phyloP scores from a whole-genome alignment of 176 grass and related monocot species.

The Leersia perrieri region DNA sequence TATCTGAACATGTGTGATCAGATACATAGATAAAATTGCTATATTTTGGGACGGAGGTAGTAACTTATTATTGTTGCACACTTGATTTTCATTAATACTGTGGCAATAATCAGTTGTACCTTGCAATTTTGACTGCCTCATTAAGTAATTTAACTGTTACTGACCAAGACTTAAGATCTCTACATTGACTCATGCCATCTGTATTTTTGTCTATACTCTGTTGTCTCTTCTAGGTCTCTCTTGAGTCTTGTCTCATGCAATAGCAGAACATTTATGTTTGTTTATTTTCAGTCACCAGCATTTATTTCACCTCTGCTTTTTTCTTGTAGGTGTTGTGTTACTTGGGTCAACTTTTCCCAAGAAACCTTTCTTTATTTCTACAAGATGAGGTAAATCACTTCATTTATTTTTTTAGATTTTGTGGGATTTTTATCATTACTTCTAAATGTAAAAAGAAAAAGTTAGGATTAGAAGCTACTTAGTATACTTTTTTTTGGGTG shows the following conservation, averaged over 20 bases:
- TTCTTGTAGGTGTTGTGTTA: constrained; percentile 77
- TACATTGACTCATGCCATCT: neutral
- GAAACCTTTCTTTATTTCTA: constrained; percentile 87
- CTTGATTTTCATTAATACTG: constrained; percentile 5
- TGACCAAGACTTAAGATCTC: constrained; percentile 1
- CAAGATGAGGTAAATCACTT: constrained; percentile 93
- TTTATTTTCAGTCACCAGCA: constrained; percentile 7
- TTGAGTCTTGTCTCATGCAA: neutral
- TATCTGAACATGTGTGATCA: too few species aligned
- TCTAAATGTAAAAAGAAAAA: neutral
- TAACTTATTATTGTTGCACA: neutral
- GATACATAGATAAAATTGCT: too few species aligned
- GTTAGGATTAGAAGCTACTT: neutral
- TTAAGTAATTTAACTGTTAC: constrained; percentile 9
- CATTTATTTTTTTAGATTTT: constrained; percentile 29
- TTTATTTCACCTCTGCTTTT: constrained; percentile 10
- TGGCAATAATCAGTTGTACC: neutral
- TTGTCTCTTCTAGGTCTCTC: constrained; percentile 10
- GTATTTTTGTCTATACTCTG: constrained; percentile 11
- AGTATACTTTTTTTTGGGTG: too few species aligned
- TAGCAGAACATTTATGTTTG: constrained; percentile 4
- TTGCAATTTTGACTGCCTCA: constrained; percentile 7
- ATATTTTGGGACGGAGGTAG: too few species aligned
- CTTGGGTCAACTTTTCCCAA: constrained; percentile 84
- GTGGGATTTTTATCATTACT: constrained; percentile 15